Base-by-base conservation (phyloP, 2,329 filamentous ascomycete species). In the Aspergillus sp. region DNA sequence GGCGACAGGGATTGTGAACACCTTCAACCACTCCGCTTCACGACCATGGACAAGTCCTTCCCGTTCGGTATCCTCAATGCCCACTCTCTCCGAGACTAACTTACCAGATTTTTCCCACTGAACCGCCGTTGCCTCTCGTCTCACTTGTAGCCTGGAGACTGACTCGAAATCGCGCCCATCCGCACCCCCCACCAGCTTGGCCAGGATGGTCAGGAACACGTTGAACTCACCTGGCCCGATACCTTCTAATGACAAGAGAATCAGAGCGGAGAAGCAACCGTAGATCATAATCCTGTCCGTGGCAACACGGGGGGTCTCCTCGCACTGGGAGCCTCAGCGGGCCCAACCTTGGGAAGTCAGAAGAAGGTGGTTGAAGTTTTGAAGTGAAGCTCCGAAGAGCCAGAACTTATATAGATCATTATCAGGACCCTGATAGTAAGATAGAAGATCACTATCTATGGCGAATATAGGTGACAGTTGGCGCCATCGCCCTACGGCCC, bases 21-120 rank as follows among this genome's bases (percentile, higher is more conserved):
- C 51, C 23, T 46, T 58, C 48, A 58, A 51, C 56, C 56, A 58
- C 56, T 57, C 55, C 43, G 41, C 44, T 53, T 43, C 55, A 57
- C 37, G 33, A 55, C 50, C 56, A 57, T 41, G 35, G 35, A 53
- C 49, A 9, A 46, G 35, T 44, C 55, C 27, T 57, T 53, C 55
- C 55, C 44, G 23, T 44, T 57, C 55, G 35, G 50, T 57, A 52
- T 53, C 50, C 39, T 52, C 33, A 27, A 54, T 57, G 56, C 21
- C 56, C 56, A 57, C 56, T 57, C 51, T 45, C 21, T 15, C 23
- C 15, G 52, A 54, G 35, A 31, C 44, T 49, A 50, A 46, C 27
- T 49, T 49, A n/a, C 53, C 7, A 43, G 45, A 35, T 50, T 57
- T 56, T 49, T 54, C 35, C 27, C 19, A 21, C 39, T 31, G 37